Conservation (phyloP, 2,329 filamentous ascomycete genomes). For the Aspergillus ochraceoroseus region DNA sequence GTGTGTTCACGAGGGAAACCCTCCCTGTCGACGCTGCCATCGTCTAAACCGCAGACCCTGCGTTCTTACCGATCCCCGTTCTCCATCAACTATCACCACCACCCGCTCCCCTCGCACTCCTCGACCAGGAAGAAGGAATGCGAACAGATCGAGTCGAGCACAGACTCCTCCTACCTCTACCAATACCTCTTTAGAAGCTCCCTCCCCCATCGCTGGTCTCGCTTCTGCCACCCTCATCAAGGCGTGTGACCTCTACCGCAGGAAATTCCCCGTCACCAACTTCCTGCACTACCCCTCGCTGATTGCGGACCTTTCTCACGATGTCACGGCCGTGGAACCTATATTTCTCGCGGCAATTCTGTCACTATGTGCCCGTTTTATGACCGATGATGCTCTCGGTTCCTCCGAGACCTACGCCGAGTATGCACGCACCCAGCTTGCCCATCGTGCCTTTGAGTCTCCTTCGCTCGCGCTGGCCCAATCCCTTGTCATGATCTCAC, state of each 20-base stretch:
- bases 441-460: constrained; percentile 31
- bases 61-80: constrained; percentile 30
- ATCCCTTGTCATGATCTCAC: constrained; percentile 35
- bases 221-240: constrained; percentile 30
- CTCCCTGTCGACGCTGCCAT: constrained; percentile 34
- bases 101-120: not conserved
- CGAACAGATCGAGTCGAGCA: too few relatives aligned
- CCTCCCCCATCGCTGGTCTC: constrained; percentile 24
- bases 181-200: not conserved
- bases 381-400: constrained; percentile 24
- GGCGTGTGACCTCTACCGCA: constrained; percentile 36
- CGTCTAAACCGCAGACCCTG: constrained; percentile 25
- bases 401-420: constrained; percentile 31
- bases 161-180: not conserved
- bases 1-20: constrained; percentile 33
- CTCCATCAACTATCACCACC: constrained; percentile 13
- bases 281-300: constrained; percentile 38
- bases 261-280: constrained; percentile 37
- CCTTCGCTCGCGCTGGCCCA: constrained; percentile 36
- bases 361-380: constrained; percentile 34
- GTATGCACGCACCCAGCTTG: constrained; percentile 32
- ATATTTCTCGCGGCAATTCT: constrained; percentile 35
- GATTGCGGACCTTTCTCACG: constrained; percentile 32
- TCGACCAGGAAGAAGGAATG: not conserved
- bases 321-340: constrained; percentile 29